Evolutionary conservation across 495 filamentous ascomycete species (phyloP).

Genomic region (Tuber umbilicatum): DNA sequence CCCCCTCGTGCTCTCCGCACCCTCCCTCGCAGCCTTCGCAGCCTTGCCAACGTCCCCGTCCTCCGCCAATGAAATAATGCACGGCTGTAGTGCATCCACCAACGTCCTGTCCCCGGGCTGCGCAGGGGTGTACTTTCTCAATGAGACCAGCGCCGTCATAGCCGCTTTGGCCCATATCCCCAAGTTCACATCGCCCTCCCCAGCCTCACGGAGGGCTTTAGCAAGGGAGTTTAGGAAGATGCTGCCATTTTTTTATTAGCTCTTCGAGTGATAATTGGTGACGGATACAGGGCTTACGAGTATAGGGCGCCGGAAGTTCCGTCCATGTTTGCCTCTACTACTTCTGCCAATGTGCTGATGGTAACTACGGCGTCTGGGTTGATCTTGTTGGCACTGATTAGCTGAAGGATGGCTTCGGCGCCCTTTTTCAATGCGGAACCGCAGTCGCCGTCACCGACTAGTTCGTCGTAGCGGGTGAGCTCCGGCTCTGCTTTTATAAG

Average conservation of each 20-base stretch:
- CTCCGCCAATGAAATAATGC: conserved; percentile 61
- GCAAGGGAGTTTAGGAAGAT: conserved; percentile 93
- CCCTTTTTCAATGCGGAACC: conserved; percentile 84
- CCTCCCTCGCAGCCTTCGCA: conserved; percentile 65
- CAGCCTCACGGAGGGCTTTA: conserved; percentile 60
- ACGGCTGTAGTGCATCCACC: conserved; percentile 83
- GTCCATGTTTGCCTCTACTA: conserved; percentile 89
- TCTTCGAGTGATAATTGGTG: background rate
- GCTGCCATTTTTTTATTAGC: conserved; percentile 22
- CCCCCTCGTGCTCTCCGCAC: conserved; percentile 74
- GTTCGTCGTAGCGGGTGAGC: conserved; percentile 81
- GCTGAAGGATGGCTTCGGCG: conserved; percentile 71
- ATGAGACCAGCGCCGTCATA: conserved; percentile 58
- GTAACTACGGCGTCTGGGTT: conserved; percentile 65
- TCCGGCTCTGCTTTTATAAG: conserved; percentile 74
- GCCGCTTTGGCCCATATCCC: conserved; percentile 71
- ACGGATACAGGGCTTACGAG: conserved; percentile 44
- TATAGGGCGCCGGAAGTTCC: conserved; percentile 93
- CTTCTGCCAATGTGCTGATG: conserved; percentile 65
- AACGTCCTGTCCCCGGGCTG: conserved; percentile 82
- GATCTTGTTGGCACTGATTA: conserved; percentile 54
- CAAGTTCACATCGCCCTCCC: conserved; percentile 46
- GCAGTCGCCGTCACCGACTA: conserved; percentile 95
- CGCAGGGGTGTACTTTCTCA: conserved; percentile 83
- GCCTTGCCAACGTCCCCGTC: conserved; percentile 60